Evolutionary conservation across 371 early-diverging fungal species (phyloP).

Genomic region (Mucor piriformis): DNA sequence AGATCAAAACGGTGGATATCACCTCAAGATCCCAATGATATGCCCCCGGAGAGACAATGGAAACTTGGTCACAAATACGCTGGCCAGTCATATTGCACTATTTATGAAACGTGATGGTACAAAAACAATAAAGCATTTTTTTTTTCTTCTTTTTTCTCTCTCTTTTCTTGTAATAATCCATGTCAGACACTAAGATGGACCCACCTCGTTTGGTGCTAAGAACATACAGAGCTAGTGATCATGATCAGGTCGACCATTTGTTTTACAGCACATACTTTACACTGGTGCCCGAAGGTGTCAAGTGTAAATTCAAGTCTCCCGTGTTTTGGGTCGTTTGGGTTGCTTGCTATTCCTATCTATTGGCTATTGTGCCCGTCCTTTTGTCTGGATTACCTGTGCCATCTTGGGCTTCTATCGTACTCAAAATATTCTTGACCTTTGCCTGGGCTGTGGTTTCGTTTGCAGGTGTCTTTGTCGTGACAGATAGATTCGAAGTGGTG

Average conservation of each 20-base stretch:
- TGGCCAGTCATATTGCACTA: constrained; percentile 1
- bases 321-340: constrained; percentile 48
- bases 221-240: constrained; percentile 39
- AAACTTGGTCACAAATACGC: background rate
- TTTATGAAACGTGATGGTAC: constrained; percentile 7
- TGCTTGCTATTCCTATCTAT: constrained; percentile 33
- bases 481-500: constrained; percentile 42
- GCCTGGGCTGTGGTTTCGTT: constrained; percentile 42
- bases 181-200: background rate
- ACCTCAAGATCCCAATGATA: constrained; percentile 1
- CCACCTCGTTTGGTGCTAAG: constrained; percentile 37
- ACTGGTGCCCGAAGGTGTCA: constrained; percentile 50
- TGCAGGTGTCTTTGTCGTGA: constrained; percentile 37
- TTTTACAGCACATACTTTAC: constrained; percentile 41
- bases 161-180: background rate
- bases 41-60: background rate
- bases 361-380: constrained; percentile 34
- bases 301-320: constrained; percentile 42
- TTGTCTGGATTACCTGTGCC: constrained; percentile 32
- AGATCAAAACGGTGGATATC: constrained; percentile 21
- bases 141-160: background rate
- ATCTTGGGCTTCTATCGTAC: constrained; percentile 19
- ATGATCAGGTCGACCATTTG: constrained; percentile 33
- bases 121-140: background rate
- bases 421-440: constrained; percentile 40